Base-by-base conservation (phyloP, 768 basidiomycete genomes). In the Mrakia hoshinonis region DNA sequence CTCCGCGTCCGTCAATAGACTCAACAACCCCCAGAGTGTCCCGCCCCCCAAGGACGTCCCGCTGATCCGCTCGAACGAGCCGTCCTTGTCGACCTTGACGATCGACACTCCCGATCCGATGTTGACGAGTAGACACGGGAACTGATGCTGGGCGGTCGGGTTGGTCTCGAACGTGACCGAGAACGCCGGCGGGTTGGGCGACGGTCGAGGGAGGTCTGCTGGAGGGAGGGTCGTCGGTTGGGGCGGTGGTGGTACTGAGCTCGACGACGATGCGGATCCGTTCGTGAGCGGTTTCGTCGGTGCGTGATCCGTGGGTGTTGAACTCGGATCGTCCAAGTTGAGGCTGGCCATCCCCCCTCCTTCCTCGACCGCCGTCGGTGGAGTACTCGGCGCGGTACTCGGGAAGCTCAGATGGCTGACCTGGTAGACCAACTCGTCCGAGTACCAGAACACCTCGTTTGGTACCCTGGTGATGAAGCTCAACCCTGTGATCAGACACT, bases 21-120 rank as follows among this genome's bases (percentile, higher is more conserved):
- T 95, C 73, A 99, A 81, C 77, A 99, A 79, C 18, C 96, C 96
- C 96, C 96, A 99, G 39, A 99, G 81, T 29, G 96, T 98, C 38
- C 95, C 96, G 22, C 96, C 96, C 70, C 96, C 96, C 62, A 99
- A 81, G 82, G 92, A 94, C 62, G 96, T 99, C 34, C 96, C 96
- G 75, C 91, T 93, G 58, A 99, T 90, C 76, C 96, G 89, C 82
- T 99, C 96, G 78, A 90, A 98, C 73, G 84, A 87, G 12, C 95
- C 96, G 78, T 96, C 91, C 74, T 90, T 92, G 76, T 97, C 93
- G 1, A 98, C 91, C 81, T 90, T 93, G 83, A 99, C 92, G 77
- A 99, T 90, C 51, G 91, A 94, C 31, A 99, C 96, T 55, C 96
- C 96, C 47, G 91, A 93, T 15, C 96, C 96, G 73, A 99, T 98